Evolutionary conservation across 352 stramenopile genomes (phyloP).

Genomic region (Lagenidium giganteum): DNA sequence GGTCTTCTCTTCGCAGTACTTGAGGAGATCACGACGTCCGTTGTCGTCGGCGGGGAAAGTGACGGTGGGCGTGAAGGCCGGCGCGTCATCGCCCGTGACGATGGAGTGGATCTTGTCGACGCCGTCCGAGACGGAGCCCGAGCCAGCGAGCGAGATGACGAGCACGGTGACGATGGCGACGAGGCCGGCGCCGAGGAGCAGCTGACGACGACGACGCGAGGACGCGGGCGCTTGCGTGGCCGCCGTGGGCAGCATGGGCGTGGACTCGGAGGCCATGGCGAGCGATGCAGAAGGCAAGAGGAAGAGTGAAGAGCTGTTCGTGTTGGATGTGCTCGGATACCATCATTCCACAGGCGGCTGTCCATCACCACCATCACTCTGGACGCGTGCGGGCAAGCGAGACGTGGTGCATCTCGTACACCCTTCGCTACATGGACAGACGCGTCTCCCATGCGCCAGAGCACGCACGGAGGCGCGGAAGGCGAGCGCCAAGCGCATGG

Average conservation of each 20-base stretch:
- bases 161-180: conserved; percentile 7
- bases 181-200: conserved; percentile 4
- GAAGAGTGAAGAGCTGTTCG: too few species aligned
- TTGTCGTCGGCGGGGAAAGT: conserved; percentile 11
- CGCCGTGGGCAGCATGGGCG: conserved; percentile 12
- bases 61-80: conserved; percentile 12
- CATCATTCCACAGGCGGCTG: too few species aligned
- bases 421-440: too few species aligned
- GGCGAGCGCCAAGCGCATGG: too few species aligned
- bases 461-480: too few species aligned
- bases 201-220: conserved; percentile 1
- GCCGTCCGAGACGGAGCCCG: not conserved
- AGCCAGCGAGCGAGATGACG: conserved; percentile 10
- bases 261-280: conserved; percentile 9
- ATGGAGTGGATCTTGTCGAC: not conserved
- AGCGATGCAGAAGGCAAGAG: too few species aligned
- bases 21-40: conserved; percentile 26
- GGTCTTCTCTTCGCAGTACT: conserved; percentile 35
- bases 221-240: not conserved
- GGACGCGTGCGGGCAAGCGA: too few species aligned
- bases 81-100: not conserved
- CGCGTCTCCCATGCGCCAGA: too few species aligned
- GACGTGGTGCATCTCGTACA: too few species aligned
- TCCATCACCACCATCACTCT: too few species aligned
- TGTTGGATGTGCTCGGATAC: too few species aligned